Base-by-base conservation (phyloP, 805 yeast species). In the Ogataea naganishii region DNA sequence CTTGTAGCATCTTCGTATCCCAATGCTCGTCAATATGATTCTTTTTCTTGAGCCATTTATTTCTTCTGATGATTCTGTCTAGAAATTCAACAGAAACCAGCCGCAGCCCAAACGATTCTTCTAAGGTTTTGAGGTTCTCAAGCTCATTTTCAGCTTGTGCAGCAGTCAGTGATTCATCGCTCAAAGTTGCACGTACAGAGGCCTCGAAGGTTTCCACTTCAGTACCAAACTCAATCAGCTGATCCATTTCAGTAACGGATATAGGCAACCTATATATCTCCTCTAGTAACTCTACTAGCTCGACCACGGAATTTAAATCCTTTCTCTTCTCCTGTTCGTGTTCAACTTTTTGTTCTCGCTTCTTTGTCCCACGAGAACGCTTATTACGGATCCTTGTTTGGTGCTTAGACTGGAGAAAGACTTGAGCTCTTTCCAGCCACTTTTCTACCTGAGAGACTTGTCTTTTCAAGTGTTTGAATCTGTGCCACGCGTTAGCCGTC, bases 381-480 rank as follows among this genome's bases (percentile, higher is more conserved):
- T 41, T 29, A 43, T 38, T 34, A 27, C 56, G 41, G 30, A 69
- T 66, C 33, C 79, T 50, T 30, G 67, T 70, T 18, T 66, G 67
- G 30, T 65, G 74, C 43, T 63, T 72, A 24, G 67, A 60, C 7
- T 72, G 61, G 37, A 80, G 44, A 13, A 76, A 46, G 2, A 52
- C 56, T 36, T 70, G 75, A 15, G 80, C 80, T 20, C 65, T 64
- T 12, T 69, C 75, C 14, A 66, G 58, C 67, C 81, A 75, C 7
- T 46, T 49, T 28, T 62, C 64, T 1, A 80, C 69, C 12, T 54
- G 48, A 2, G 54, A 56, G 18, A 77, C 53, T 35, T 67, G 67
- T 1, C 33, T 34, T 29, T 58, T 53, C 32, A 80, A 51, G 16
- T 51, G 36, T 4, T 33, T 38, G 25, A 57, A 61, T 23, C 29